Conservation (phyloP, 2,329 filamentous ascomycete species). For the Coniochaeta sp. region DNA sequence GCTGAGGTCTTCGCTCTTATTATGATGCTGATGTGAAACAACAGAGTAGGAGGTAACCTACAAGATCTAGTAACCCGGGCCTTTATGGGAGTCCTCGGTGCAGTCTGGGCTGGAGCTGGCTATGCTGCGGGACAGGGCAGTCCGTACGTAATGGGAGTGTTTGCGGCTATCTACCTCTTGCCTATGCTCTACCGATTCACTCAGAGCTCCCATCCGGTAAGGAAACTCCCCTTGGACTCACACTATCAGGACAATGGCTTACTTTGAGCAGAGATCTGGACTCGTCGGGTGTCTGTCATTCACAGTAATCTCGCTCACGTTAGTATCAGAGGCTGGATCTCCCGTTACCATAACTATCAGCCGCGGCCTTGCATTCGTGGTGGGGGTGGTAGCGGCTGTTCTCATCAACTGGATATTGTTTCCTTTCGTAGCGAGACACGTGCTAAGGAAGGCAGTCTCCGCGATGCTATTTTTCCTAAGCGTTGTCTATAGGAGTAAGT, state of each 20-base stretch:
- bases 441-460: slow-evolving; percentile 46
- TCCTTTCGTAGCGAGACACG: slow-evolving; percentile 54
- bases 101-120: slow-evolving; percentile 46
- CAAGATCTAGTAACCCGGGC: slow-evolving; percentile 48
- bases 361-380: slow-evolving; percentile 41
- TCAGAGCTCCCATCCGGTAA: slow-evolving; percentile 44
- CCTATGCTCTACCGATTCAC: slow-evolving; percentile 52
- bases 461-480: slow-evolving; percentile 51
- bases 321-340: slow-evolving; percentile 26
- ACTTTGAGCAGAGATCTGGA: slow-evolving; percentile 38
- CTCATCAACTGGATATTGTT: slow-evolving; percentile 53
- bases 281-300: slow-evolving; percentile 52
- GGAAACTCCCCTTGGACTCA: slow-evolving; percentile 4
- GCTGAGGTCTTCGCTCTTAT: too few species aligned
- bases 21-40: too few species aligned
- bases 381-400: slow-evolving; percentile 46
- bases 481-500: slow-evolving; percentile 45
- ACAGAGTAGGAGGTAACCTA: slow-evolving; percentile 47
- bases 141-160: slow-evolving; percentile 46
- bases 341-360: slow-evolving; percentile 34
- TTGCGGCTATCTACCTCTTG: slow-evolving; percentile 49
- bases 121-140: slow-evolving; percentile 44
- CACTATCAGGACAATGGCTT: not conserved
- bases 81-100: slow-evolving; percentile 41
- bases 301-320: slow-evolving; percentile 41